Percentiles rank a stretch among this genome's conserved stretches.
These are phyloP conservation scores for Colletotrichum eremochloae DNA, from an alignment of 2,329 filamentous ascomycete species.

Conservation along the genomic window DNA sequence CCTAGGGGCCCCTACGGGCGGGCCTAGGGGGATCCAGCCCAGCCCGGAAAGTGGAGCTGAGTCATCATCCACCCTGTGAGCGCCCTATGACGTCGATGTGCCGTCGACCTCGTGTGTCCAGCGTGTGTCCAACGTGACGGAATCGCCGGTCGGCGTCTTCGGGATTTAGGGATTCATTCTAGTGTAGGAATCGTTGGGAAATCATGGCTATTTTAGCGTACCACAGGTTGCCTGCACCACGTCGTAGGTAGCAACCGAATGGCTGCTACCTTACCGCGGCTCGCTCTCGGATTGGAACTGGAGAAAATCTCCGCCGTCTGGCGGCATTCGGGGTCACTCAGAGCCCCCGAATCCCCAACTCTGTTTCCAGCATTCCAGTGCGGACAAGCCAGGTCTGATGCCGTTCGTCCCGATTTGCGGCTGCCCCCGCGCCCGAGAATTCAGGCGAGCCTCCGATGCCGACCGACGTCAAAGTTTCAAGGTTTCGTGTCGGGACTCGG, in stretches of 20 bases:
- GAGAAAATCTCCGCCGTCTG: slow-evolving; percentile 2
- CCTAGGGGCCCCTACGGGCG: background rate
- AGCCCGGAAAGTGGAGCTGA: slow-evolving; percentile 21
- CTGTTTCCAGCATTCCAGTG: no score
- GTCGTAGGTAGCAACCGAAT: no score
- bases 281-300: background rate
- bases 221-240: no score
- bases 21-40: background rate
- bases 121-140: slow-evolving; percentile 10
- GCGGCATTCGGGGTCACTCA: slow-evolving; percentile 21
- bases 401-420: slow-evolving; percentile 37
- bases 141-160: slow-evolving; percentile 30
- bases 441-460: slow-evolving; percentile 8
- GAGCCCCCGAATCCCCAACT: background rate
- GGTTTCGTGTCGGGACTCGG: background rate
- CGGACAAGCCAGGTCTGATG: background rate
- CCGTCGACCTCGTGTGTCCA: slow-evolving; percentile 1
- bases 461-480: background rate
- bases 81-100: slow-evolving; percentile 34
- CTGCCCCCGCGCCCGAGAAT: slow-evolving; percentile 28
- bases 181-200: no score
- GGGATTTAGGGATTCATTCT: background rate
- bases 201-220: no score
- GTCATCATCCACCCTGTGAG: slow-evolving; percentile 12
- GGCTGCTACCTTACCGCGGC: background rate